Evolutionary conservation across 345 rosid species (phyloP).

Genomic region (Eucalyptus erythrocorys): DNA sequence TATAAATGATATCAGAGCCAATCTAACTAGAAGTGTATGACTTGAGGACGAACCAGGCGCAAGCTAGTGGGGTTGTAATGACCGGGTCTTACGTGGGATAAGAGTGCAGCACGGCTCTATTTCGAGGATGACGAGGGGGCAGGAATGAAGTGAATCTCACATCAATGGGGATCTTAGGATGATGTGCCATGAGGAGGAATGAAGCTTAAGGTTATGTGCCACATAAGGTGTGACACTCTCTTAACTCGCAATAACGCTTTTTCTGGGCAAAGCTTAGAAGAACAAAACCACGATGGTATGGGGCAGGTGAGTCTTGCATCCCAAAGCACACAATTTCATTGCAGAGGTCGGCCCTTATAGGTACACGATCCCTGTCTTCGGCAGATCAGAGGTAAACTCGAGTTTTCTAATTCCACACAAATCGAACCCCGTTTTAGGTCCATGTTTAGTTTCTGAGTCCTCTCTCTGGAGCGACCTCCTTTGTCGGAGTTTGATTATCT

Average conservation of each 20-base stretch:
- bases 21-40: no score
- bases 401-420: background rate
- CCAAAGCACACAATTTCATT: no score
- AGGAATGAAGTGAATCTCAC: accelerated
- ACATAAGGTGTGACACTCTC: background rate
- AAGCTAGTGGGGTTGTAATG: no score
- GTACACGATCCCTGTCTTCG: background rate
- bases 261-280: no score
- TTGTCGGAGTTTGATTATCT: background rate
- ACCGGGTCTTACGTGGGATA: accelerated
- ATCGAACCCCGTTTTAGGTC: background rate
- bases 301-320: no score
- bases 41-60: accelerated
- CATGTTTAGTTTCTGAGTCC: background rate
- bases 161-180: accelerated
- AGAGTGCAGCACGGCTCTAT: accelerated
- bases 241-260: no score
- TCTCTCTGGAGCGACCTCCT: background rate
- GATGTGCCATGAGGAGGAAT: background rate
- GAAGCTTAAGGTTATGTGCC: no score
- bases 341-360: accelerated
- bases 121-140: accelerated
- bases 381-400: background rate
- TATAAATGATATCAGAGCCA: no score
- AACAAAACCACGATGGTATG: background rate